Percentiles rank a stretch among this genome's conserved stretches.
phyloP scores from a whole-genome alignment of 352 stramenopile genomes.

The Phytophthora foliorum region DNA sequence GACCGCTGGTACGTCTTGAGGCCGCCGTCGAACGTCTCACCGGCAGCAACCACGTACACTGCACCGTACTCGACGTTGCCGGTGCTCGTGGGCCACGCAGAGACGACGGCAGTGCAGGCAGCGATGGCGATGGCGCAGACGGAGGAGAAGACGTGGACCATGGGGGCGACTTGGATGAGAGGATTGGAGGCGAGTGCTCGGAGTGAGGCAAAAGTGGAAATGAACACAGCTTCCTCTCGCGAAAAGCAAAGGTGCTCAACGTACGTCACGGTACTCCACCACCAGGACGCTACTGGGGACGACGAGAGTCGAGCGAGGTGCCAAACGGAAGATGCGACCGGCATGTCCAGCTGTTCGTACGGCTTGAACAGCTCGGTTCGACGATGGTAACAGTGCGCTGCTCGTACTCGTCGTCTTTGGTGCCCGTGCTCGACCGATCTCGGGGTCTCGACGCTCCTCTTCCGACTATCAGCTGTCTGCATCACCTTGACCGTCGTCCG shows the following conservation, averaged over 20 bases:
- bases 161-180: conserved; percentile 2
- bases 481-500: background rate
- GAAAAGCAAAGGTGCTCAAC: background rate
- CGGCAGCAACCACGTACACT: conserved; percentile 43
- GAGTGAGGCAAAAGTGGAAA: conserved; percentile 26
- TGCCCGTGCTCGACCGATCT: conserved; percentile 33
- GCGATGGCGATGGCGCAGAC: conserved; percentile 17
- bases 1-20: conserved; percentile 56
- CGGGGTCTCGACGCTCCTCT: conserved; percentile 12
- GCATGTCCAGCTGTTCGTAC: conserved; percentile 28
- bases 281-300: background rate
- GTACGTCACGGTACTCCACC: background rate
- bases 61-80: conserved; percentile 40
- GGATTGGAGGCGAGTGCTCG: conserved; percentile 15
- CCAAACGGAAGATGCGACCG: conserved; percentile 4
- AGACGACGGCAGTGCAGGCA: conserved; percentile 10
- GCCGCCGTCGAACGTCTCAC: conserved; percentile 40
- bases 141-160: conserved; percentile 37
- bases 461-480: conserved; percentile 3
- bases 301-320: background rate
- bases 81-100: conserved; percentile 39
- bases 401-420: conserved; percentile 7
- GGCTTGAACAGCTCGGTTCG: conserved; percentile 6
- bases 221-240: conserved; percentile 2
- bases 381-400: conserved; percentile 9